Evolutionary conservation across 371 early-diverging fungal genomes (phyloP), one percentile per base, ranked within the genome.

Genomic region (Ordospora pajunii): DNA sequence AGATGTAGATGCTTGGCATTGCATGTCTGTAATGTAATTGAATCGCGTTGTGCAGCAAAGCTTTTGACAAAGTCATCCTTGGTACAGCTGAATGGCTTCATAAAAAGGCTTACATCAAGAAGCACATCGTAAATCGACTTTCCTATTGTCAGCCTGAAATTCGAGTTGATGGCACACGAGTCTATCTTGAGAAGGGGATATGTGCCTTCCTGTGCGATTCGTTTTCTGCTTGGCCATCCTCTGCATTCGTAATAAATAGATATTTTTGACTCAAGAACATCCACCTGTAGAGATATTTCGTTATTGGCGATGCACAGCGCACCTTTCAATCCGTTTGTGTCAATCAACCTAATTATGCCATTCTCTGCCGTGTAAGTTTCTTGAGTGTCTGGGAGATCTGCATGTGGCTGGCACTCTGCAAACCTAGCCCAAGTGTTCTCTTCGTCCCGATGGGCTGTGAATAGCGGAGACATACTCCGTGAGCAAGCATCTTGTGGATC

Each of bases 131-230:
- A 66, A 9, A 14, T 27, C 7, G 48, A 66, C 21, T 66, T 66
- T 66, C 48, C 45, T 44, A 66, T 66, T 21, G 49, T 66, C n/a
- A 66, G 45, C 8, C 49, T 66, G 45, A 66, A 49, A n/a, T 44
- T 45, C 25, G 45, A 46, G 42, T 66, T 66, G 49, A 66, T 42
- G 8, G 43, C 48, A 5, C 22, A 14, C 6, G 43, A 27, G 23
- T 45, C 21, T 44, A 66, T 23, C 23, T 37, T 25, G 21, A 44
- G 17, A 22, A 66, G 66, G 8, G 66, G n/a, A 66, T 42, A 66
- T 3, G 45, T 53, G 9, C 54, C 53, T 53, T 69, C 70, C n/a
- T 5, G 27, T 37, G 50, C 51, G 1, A 69, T 17, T 19, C 11
- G 25, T n/a, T 37, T 37, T 14, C 44, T 69, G 40, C 27, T 51